Evolutionary conservation across 2,329 filamentous ascomycete genomes (phyloP), one percentile per base, ranked within the genome.

Genomic region (Ophiostoma perfectum): DNA sequence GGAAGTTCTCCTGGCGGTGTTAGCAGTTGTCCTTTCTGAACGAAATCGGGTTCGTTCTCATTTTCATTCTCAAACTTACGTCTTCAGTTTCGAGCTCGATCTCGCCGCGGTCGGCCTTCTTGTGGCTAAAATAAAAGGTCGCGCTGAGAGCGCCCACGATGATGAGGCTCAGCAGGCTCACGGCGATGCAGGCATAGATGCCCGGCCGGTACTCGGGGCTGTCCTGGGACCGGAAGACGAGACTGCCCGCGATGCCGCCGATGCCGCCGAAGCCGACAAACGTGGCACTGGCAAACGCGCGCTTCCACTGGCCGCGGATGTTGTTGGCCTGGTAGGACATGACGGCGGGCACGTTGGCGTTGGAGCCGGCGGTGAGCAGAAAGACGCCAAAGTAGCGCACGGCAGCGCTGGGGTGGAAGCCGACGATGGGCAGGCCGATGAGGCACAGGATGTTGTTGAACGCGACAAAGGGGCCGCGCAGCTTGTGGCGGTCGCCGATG

Each of bases 321-420:
- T 96, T 96, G 79, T 94, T 95, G 58, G 91, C 90, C 79, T 94
- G 91, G 79, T 92, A 95, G 0, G 90, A 85, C 80, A 96, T 86
- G 63, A 86, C 82, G 1, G 87, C 82, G 0, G 92, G 92, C 4
- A 94, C 82, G 75, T 95, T 95, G 72, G 88, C 85, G 77, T 93
- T 93, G 71, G 88, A 87, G 7, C 90, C 91, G 0, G 90, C 89
- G 0, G 90, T 89, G n/a, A 87, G 84, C 64, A 93, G 79, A 79
- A 93, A 93, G 69, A 92, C 84, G 67, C 90, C 90, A 71, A 91
- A 87, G 77, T 92, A 93, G 62, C 89, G 84, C 9, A 87, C 84
- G 1, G 76, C 81, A 2, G 85, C 73, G 71, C 78, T 82, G 38
- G 78, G 74, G 62, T 84, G 81, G 80, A 88, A 93, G 45, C 90